phyloP scores from a whole-genome alignment of 345 rosid genomes.

The Brassica carinata region DNA sequence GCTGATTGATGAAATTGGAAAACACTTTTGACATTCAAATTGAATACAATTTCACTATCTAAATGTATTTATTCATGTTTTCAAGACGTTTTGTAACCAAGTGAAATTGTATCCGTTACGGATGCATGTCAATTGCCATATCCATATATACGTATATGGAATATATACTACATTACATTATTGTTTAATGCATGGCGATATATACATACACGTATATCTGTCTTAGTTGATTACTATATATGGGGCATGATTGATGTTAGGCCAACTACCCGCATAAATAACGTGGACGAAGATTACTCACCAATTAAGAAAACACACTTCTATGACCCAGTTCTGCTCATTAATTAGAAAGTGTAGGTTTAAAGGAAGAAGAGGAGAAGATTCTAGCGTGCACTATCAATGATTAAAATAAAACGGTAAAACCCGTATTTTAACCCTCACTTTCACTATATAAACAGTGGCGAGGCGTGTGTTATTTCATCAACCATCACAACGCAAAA shows the following conservation, averaged over 20 bases:
- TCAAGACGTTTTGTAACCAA: background rate
- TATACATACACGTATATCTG: background rate
- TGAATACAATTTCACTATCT: background rate
- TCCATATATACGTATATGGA: background rate
- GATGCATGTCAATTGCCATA: background rate
- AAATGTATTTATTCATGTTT: background rate
- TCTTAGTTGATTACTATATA: background rate
- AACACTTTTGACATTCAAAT: background rate
- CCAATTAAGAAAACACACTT: background rate
- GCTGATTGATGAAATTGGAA: background rate
- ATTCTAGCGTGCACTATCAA: slow-evolving; percentile 12
- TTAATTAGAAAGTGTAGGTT: background rate
- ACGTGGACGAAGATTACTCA: background rate
- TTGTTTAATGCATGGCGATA: background rate
- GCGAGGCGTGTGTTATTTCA: background rate
- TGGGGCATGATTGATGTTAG: background rate
- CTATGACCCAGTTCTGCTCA: background rate
- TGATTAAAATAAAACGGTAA: slow-evolving; percentile 18
- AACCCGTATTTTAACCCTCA: slow-evolving; percentile 1
- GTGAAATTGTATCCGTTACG: background rate
- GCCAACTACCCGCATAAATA: background rate
- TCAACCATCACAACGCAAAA: background rate
- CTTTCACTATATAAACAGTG: slow-evolving; percentile 15
- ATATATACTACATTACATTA: background rate
- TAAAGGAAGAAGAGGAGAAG: background rate